Evolutionary conservation across 129 eudicot species (phyloP).

Genomic region (Gnaphalium uliginosum): DNA sequence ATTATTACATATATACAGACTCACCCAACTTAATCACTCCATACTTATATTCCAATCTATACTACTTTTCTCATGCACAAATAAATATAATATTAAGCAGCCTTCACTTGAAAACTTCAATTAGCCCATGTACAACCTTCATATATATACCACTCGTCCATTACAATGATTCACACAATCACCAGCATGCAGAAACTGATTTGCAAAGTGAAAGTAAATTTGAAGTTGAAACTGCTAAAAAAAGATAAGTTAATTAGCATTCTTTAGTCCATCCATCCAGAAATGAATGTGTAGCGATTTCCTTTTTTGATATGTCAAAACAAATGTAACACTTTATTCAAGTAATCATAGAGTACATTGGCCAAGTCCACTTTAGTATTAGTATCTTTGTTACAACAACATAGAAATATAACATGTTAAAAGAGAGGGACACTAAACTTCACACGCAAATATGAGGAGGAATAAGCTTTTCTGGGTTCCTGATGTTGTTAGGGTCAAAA

Average conservation of each 20-base stretch:
- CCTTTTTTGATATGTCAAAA: background rate
- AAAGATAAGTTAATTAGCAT: background rate
- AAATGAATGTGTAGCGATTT: background rate
- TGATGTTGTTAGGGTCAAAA: slow-evolving; percentile 88
- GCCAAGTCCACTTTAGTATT: background rate
- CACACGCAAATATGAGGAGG: slow-evolving; percentile 91
- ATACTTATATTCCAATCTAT: too few relatives aligned
- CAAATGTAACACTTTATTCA: background rate
- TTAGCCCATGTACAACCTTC: too few relatives aligned
- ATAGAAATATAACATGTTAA: background rate
- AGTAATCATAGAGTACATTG: background rate
- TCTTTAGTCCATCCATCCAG: background rate
- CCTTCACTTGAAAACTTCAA: too few relatives aligned
- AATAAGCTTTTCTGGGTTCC: slow-evolving; percentile 96
- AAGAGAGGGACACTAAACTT: slow-evolving; percentile 1
- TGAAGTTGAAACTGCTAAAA: too few relatives aligned
- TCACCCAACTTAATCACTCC: too few relatives aligned
- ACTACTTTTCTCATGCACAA: too few relatives aligned
- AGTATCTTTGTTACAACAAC: slow-evolving; percentile 25
- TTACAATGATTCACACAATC: too few relatives aligned
- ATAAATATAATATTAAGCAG: too few relatives aligned
- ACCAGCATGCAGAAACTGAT: too few relatives aligned
- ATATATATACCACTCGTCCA: too few relatives aligned
- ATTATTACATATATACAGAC: too few relatives aligned
- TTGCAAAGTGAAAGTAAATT: too few relatives aligned